Evolutionary conservation across 352 stramenopile species (phyloP).

Genomic region (Phytophthora constricta): DNA sequence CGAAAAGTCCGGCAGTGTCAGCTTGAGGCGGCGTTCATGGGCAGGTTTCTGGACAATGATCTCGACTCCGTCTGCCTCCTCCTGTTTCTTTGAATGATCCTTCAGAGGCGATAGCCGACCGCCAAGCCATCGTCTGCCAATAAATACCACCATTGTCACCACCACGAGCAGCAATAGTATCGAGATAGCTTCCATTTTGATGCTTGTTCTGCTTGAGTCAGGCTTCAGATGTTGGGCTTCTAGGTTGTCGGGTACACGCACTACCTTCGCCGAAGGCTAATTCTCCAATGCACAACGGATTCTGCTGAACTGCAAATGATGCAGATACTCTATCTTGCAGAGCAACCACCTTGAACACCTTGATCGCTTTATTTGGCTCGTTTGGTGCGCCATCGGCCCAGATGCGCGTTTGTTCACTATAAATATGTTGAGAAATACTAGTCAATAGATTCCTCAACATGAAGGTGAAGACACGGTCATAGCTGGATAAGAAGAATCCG

Average conservation of each 20-base stretch:
- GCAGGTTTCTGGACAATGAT: conserved; percentile 51
- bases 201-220: not conserved
- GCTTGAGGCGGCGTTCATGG: conserved; percentile 30
- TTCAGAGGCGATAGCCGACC: conserved; percentile 22
- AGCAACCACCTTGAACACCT: no score
- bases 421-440: no score
- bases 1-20: conserved; percentile 33
- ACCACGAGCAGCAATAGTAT: conserved; percentile 36
- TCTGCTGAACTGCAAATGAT: not conserved
- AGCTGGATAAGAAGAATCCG: conserved; percentile 20
- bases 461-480: conserved; percentile 5
- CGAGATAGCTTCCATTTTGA: conserved; percentile 26
- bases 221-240: conserved; percentile 1
- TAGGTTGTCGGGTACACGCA: no score
- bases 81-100: conserved; percentile 42
- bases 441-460: no score
- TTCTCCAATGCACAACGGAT: conserved; percentile 23
- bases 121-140: conserved; percentile 33
- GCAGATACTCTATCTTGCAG: no score
- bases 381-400: not conserved
- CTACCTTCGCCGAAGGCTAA: conserved; percentile 5
- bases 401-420: not conserved
- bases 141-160: conserved; percentile 36
- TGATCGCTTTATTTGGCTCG: not conserved
- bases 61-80: conserved; percentile 41